These are phyloP conservation scores for Alternaria viburni DNA, from an alignment of 2,329 filamentous ascomycete genomes.

Conservation along the genomic window DNA sequence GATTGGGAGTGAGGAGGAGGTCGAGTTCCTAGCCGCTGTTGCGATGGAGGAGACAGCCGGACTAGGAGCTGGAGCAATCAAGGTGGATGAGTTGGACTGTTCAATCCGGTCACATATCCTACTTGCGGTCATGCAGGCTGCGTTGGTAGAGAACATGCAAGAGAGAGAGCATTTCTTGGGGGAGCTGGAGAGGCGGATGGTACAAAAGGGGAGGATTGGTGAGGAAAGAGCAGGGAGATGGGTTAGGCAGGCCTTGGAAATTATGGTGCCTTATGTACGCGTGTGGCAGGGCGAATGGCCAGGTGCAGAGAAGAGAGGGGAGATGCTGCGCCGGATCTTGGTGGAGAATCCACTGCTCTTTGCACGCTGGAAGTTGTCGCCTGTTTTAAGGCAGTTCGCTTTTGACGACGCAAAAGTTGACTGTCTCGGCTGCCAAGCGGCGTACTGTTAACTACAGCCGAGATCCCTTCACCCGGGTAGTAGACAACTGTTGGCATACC, in stretches of 20 bases:
- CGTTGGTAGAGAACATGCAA: not conserved
- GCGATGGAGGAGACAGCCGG: constrained; percentile 1
- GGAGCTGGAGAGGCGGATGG: not conserved
- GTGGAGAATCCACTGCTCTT: not conserved
- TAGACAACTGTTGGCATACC: not conserved
- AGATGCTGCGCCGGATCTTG: not conserved
- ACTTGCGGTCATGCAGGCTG: constrained; percentile 1
- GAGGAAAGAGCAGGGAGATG: not conserved
- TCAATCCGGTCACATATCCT: constrained; percentile 3
- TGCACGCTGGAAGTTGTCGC: constrained; percentile 4
- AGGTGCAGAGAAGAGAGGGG: not conserved
- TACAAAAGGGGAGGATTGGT: not conserved
- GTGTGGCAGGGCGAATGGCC: not conserved
- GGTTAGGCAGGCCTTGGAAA: not conserved
- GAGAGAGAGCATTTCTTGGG: not conserved
- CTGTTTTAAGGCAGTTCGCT: constrained; percentile 4
- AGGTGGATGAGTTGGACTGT: constrained; percentile 1
- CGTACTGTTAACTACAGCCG: not conserved
- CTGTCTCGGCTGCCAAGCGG: constrained; percentile 3
- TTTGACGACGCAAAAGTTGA: constrained; percentile 5
- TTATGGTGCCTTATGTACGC: not conserved
- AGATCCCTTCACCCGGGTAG: not conserved
- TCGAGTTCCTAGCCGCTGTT: constrained; percentile 6
- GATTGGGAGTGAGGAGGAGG: constrained; percentile 5
- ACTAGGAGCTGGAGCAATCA: not conserved